Base-by-base conservation (phyloP, 1,284 basidiomycete genomes). In the Heterobasidion occidentale region DNA sequence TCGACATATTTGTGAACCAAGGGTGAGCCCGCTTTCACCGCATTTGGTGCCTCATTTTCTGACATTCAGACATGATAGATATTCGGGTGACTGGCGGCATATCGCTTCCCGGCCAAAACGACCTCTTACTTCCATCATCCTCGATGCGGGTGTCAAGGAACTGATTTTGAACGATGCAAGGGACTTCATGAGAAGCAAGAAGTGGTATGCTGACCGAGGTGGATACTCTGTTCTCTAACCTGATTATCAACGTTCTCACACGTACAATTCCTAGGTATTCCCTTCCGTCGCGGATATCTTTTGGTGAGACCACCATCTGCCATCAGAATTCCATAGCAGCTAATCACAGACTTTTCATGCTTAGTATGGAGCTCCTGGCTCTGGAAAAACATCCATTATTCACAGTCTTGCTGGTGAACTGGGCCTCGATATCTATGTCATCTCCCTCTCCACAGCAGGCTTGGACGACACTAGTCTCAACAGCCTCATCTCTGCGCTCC, bases 361-460 rank as follows among this genome's bases (percentile, higher is more conserved):
- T 19, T 19, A 46, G 36, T 49, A 54, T 49, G 53, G 53, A 11
- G 46, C 53, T 7, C 53, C 53, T 9, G 53, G 53, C 9, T 54
- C 53, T 7, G 53, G 53, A 33, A 56, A 51, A 82, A 88, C 87
- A 0, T 87, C 83, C 27, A 74, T 87, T 62, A 83, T 92, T 55
- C 86, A 89, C 60, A 81, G 83, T 46, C 71, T 93, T 12, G 90
- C 90, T 0, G 86, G 88, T 12, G 87, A 88, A 67, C 78, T 92
- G 36, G 78, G 78, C 2, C 72, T 92, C 33, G 80, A 90, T 61
- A 80, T 92, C 49, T 92, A 88, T 66, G 79, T 89, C 50, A 68
- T 92, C 46, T 85, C 86, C 0, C 77, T 92, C n/a, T 84, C 87
- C 2, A 77, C 81, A n/a, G 67, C 74, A 4, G 83, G 83, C 9